Conservation (phyloP, 2,329 filamentous ascomycete genomes). For the Thelonectria discophora region DNA sequence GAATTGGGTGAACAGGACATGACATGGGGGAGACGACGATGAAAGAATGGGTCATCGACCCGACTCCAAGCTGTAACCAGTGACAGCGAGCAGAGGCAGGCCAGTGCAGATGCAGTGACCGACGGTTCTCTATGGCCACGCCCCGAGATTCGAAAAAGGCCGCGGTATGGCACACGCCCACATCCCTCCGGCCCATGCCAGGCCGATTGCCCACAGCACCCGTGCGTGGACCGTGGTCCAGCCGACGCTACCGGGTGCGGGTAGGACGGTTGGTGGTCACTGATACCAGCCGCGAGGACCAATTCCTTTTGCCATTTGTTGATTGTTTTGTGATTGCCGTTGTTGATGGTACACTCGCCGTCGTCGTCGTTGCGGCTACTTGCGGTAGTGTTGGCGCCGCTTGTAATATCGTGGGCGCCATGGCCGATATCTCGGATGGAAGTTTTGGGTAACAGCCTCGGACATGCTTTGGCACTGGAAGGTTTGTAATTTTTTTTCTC, state of each 20-base stretch:
- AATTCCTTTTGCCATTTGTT: slow-evolving; percentile 28
- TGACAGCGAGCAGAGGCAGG: slow-evolving; percentile 7
- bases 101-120: slow-evolving; percentile 40
- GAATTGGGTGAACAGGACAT: slow-evolving; percentile 24
- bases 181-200: slow-evolving; percentile 18
- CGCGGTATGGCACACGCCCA: slow-evolving; percentile 28
- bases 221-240: slow-evolving; percentile 36
- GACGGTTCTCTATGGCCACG: slow-evolving; percentile 30
- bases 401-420: slow-evolving; percentile 1
- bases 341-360: slow-evolving; percentile 6
- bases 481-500: neutral
- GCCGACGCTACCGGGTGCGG: slow-evolving; percentile 40
- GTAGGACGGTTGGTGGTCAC: slow-evolving; percentile 36
- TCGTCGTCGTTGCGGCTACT: slow-evolving; percentile 16
- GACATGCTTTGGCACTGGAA: neutral
- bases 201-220: slow-evolving; percentile 20
- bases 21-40: slow-evolving; percentile 32
- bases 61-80: slow-evolving; percentile 12
- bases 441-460: neutral
- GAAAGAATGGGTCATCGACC: slow-evolving; percentile 34
- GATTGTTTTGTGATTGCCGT: slow-evolving; percentile 16
- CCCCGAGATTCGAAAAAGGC: slow-evolving; percentile 9
- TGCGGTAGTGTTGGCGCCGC: slow-evolving; percentile 22
- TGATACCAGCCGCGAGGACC: slow-evolving; percentile 32
- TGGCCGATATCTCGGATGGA: slow-evolving; percentile 1